Conservation (phyloP, 768 basidiomycete species). For the Mycena haematopus region DNA sequence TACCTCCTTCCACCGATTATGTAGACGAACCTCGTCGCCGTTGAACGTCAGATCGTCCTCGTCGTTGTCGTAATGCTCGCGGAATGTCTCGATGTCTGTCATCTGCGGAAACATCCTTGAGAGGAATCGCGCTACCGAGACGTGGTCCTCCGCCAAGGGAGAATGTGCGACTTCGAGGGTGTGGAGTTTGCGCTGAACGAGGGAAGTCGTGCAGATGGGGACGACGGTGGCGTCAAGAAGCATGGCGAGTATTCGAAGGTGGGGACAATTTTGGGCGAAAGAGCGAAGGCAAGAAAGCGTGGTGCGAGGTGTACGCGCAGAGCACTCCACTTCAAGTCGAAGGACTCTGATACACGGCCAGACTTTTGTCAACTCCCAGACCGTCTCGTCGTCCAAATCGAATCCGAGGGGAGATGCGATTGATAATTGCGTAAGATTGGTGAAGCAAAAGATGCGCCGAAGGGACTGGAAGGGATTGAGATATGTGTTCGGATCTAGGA, state of each 20-base stretch:
- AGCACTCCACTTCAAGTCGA: background rate
- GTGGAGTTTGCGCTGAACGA: background rate
- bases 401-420: background rate
- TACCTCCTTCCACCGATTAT: background rate
- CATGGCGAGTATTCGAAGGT: constrained; percentile 5
- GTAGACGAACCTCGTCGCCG: background rate
- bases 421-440: background rate
- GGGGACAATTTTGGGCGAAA: constrained; percentile 10
- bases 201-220: background rate
- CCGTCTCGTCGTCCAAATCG: background rate
- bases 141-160: background rate
- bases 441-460: background rate
- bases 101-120: background rate
- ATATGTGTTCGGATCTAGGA: background rate
- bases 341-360: constrained; percentile 11
- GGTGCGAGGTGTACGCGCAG: background rate
- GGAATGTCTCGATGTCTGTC: background rate
- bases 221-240: background rate
- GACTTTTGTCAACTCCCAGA: background rate
- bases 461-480: background rate
- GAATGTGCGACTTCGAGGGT: background rate
- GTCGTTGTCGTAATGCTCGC: background rate
- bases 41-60: background rate
- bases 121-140: background rate
- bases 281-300: constrained; percentile 14